Conservation (phyloP, 2,329 filamentous ascomycete genomes). For the Hypomyces rosellus region DNA sequence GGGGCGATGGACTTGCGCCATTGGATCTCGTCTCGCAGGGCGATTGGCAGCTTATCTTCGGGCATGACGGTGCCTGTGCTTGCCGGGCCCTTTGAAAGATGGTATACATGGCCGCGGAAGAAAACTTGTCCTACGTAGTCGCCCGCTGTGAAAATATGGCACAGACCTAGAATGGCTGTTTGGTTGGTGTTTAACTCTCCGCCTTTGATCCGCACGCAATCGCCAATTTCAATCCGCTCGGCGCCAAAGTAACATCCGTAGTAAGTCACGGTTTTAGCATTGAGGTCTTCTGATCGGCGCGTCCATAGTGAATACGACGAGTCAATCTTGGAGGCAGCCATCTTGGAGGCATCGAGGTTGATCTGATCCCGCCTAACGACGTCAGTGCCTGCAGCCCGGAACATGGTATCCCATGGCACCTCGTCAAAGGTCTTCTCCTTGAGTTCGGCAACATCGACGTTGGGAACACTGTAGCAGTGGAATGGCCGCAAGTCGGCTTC, state of each 20-base stretch:
- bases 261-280: constrained; percentile 30
- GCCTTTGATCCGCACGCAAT: constrained; percentile 42
- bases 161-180: constrained; percentile 32
- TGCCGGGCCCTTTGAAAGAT: constrained; percentile 24
- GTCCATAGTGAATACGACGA: constrained; percentile 45
- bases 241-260: constrained; percentile 46
- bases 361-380: constrained; percentile 34
- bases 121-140: constrained; percentile 31
- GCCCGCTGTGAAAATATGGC: constrained; percentile 33
- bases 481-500: constrained; percentile 43
- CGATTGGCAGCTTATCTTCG: constrained; percentile 35
- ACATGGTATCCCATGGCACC: constrained; percentile 36
- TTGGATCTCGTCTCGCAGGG: constrained; percentile 32
- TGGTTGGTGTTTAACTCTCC: constrained; percentile 29
- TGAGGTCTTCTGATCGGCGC: constrained; percentile 24
- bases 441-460: constrained; percentile 33
- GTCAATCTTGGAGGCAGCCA: constrained; percentile 43
- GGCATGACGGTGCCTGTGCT: constrained; percentile 23
- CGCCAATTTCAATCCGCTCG: constrained; percentile 42
- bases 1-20: constrained; percentile 33
- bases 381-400: constrained; percentile 28
- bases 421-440: constrained; percentile 35
- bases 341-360: constrained; percentile 44
- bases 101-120: constrained; percentile 37
- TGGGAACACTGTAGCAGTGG: constrained; percentile 45